Evolutionary conservation across 2,329 filamentous ascomycete genomes (phyloP).

Genomic region (Aspergillus chevalieri): DNA sequence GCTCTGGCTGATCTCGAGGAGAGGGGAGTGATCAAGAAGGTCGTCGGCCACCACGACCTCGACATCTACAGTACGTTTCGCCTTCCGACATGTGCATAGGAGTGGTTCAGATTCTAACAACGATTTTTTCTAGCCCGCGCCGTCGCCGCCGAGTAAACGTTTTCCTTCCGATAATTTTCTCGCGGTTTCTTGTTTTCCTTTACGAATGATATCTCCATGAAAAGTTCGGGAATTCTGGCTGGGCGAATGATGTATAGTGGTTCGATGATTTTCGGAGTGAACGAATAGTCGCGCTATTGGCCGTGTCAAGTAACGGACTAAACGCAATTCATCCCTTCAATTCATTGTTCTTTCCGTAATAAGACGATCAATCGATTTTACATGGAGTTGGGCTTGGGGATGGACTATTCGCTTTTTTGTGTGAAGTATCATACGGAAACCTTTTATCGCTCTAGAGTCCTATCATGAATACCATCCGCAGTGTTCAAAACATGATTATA

Average conservation of each 20-base stretch:
- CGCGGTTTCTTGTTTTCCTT: constrained; percentile 31
- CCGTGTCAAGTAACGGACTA: constrained; percentile 28
- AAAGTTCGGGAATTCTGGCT: constrained; percentile 31
- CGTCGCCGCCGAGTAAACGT: constrained; percentile 41
- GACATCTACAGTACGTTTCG: constrained; percentile 83
- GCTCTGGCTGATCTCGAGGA: constrained; percentile 91
- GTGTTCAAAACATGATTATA: too few relatives aligned
- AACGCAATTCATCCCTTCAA: constrained; percentile 9
- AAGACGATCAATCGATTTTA: too few relatives aligned
- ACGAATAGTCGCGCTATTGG: constrained; percentile 25
- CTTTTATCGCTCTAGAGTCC: too few relatives aligned
- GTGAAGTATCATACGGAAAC: neutral
- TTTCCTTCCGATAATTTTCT: constrained; percentile 24
- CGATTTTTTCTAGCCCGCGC: constrained; percentile 30
- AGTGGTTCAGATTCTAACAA: neutral
- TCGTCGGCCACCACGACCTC: constrained; percentile 94
- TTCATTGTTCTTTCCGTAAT: too few relatives aligned
- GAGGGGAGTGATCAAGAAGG: constrained; percentile 97
- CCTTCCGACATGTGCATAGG: neutral
- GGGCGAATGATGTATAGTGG: constrained; percentile 31
- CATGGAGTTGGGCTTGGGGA: neutral
- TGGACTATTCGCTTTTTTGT: neutral
- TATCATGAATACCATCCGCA: too few relatives aligned
- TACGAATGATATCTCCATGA: constrained; percentile 34
- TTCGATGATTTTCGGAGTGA: constrained; percentile 23